phyloP scores from a whole-genome alignment of 768 basidiomycete genomes.

The Leccinum arenicola region DNA sequence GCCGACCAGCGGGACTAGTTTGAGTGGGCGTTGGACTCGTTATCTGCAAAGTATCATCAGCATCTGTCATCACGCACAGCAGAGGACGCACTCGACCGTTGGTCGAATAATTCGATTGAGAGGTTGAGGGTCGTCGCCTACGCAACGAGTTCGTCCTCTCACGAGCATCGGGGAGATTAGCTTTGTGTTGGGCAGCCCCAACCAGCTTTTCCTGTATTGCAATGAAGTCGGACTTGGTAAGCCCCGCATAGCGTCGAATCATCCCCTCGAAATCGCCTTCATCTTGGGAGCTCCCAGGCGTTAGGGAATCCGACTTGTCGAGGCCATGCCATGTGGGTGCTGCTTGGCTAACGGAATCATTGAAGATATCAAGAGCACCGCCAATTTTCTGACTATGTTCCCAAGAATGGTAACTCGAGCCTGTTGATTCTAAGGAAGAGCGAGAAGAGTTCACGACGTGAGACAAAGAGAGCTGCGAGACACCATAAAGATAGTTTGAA shows the following conservation, averaged over 20 bases:
- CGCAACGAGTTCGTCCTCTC: conserved; percentile 70
- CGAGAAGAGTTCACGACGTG: conserved; percentile 73
- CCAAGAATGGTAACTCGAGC: conserved; percentile 85
- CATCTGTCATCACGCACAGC: neutral
- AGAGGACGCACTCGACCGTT: conserved; percentile 43
- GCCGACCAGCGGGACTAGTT: conserved; percentile 28
- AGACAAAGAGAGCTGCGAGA: conserved; percentile 63
- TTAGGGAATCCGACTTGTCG: conserved; percentile 47
- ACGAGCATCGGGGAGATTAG: conserved; percentile 52
- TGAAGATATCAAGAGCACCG: conserved; percentile 51
- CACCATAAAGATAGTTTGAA: conserved; percentile 50
- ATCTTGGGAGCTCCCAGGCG: conserved; percentile 50
- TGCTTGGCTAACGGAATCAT: conserved; percentile 42
- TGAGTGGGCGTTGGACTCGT: conserved; percentile 51
- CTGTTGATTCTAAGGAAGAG: conserved; percentile 75
- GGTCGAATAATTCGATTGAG: conserved; percentile 73
- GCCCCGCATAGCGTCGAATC: conserved; percentile 60
- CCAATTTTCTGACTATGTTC: conserved; percentile 59
- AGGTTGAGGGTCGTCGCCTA: conserved; percentile 74
- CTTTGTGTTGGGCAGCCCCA: conserved; percentile 56
- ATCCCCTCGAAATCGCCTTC: conserved; percentile 64
- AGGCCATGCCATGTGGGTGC: conserved; percentile 68
- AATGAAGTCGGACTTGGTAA: conserved; percentile 67
- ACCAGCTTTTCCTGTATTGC: conserved; percentile 77
- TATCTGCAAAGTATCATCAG: conserved; percentile 38